Conservation (phyloP, 1,284 basidiomycete genomes). For the Sutorius eximius region DNA sequence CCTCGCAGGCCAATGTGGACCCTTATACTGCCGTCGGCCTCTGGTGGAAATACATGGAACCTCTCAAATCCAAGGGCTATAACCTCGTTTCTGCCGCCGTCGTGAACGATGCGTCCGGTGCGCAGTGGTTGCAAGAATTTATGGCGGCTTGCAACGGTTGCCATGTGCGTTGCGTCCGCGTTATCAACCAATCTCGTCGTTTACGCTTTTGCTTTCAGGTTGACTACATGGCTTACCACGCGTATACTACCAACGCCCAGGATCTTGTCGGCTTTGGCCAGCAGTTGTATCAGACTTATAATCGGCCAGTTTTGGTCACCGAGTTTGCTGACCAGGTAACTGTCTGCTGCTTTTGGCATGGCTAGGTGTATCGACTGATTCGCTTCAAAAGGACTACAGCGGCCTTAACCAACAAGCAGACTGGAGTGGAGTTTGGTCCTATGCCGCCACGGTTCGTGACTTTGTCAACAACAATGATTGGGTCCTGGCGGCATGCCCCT, state of each 20-base stretch:
- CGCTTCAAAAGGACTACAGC: constrained; percentile 55
- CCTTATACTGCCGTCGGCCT: constrained; percentile 49
- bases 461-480: constrained; percentile 55
- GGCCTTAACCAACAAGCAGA: constrained; percentile 51
- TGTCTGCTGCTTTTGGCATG: background rate
- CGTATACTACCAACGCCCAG: constrained; percentile 54
- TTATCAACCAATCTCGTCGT: constrained; percentile 2
- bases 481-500: constrained; percentile 52
- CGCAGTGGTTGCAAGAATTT: constrained; percentile 61
- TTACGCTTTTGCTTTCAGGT: constrained; percentile 40
- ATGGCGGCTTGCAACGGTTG: constrained; percentile 50
- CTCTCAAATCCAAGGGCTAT: constrained; percentile 58
- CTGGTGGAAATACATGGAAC: constrained; percentile 65
- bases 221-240: constrained; percentile 53
- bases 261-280: constrained; percentile 52
- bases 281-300: constrained; percentile 52
- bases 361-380: constrained; percentile 3
- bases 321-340: constrained; percentile 68
- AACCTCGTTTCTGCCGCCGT: constrained; percentile 63
- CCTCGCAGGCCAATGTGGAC: constrained; percentile 58
- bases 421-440: constrained; percentile 46
- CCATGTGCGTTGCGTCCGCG: constrained; percentile 42
- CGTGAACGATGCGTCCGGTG: constrained; percentile 59
- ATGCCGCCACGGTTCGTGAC: constrained; percentile 50
- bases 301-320: constrained; percentile 55